A percentile compares a stretch with the other conserved stretches of the same genome.
phyloP scores from a whole-genome alignment of 2,329 filamentous ascomycete species.

The Scedosporium boydii region DNA sequence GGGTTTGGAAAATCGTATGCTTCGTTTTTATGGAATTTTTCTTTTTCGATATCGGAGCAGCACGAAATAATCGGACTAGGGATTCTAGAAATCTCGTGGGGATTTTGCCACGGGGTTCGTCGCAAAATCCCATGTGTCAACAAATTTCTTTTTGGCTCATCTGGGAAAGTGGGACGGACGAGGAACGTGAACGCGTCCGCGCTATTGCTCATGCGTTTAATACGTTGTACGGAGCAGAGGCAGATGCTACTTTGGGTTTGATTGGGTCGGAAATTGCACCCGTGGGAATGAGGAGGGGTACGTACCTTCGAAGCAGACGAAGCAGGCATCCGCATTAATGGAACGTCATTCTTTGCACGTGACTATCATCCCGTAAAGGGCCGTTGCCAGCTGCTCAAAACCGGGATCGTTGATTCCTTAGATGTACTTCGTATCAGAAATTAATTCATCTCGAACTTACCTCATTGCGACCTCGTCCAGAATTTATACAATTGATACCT shows the following conservation, averaged over 20 bases:
- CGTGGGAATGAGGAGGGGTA: background rate
- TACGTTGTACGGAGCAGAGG: background rate
- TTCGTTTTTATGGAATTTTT: background rate
- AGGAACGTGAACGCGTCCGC: constrained; percentile 5
- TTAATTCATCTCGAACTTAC: too few species aligned
- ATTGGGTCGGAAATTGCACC: constrained; percentile 6
- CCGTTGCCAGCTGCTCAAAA: too few species aligned
- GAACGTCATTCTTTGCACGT: too few species aligned
- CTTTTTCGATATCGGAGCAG: background rate
- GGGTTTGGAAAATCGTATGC: background rate
- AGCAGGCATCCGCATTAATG: too few species aligned
- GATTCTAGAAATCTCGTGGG: background rate
- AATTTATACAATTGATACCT: too few species aligned
- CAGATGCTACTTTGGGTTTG: constrained; percentile 2
- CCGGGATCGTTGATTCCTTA: too few species aligned
- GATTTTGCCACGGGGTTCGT: background rate
- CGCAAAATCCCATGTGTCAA: constrained; percentile 1
- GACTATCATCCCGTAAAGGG: too few species aligned
- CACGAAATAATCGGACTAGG: background rate
- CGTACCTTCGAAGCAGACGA: too few species aligned
- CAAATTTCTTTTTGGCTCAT: constrained; percentile 3
- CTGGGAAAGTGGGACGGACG: constrained; percentile 4
- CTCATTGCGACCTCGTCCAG: too few species aligned
- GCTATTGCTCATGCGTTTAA: background rate
- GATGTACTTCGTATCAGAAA: too few species aligned